Evolutionary conservation across 2,329 filamentous ascomycete species (phyloP), one percentile per base, ranked within the genome.

Genomic region (Diplodia corticola): DNA sequence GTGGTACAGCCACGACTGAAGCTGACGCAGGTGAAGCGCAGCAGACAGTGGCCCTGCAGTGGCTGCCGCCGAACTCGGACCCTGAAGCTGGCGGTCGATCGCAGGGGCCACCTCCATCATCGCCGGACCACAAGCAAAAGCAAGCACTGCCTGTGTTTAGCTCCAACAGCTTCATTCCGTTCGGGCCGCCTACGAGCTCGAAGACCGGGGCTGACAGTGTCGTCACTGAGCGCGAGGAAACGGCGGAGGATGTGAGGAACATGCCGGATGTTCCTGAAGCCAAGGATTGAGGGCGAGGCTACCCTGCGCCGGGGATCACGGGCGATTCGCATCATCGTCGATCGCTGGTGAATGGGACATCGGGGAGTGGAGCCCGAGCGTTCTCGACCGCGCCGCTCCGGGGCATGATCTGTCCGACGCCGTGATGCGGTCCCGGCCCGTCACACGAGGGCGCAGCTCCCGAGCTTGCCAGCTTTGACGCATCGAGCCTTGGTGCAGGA

Each of bases 71-170:
- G 67, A 69, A 78, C 71, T 68, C 70, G 71, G 40, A 76, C 73
- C 17, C 71, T 69, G 54, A 53, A 26, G 37, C 66, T 7, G 28
- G 61, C 24, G 51, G 63, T 30, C 44, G 37, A 49, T 61, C 37
- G 50, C 50, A 64, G 17, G 63, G 60, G 20, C 72, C 75, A 1
- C 67, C 44, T 44, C 30, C 40, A 30, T 48, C 55, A 9, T 48
- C 55, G 7, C 55, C 55, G 5, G 55, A 74, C 13, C 72, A 73
- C 55, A 79, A 77, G 50, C 63, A 51, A 24, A 80, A 76, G 67
- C 73, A 79, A 20, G 79, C 80, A 24, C 73, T 86, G 30, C 83
- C 84, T 2, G 75, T 83, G 0, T 84, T 85, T 67, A 82, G 80
- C 20, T 77, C 83, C 1, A 73, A 71, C 37, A 71, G 76, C 9